Evolutionary conservation across 495 filamentous ascomycete genomes (phyloP), one percentile per base, ranked within the genome.

Genomic region (Xylaria castorea): DNA sequence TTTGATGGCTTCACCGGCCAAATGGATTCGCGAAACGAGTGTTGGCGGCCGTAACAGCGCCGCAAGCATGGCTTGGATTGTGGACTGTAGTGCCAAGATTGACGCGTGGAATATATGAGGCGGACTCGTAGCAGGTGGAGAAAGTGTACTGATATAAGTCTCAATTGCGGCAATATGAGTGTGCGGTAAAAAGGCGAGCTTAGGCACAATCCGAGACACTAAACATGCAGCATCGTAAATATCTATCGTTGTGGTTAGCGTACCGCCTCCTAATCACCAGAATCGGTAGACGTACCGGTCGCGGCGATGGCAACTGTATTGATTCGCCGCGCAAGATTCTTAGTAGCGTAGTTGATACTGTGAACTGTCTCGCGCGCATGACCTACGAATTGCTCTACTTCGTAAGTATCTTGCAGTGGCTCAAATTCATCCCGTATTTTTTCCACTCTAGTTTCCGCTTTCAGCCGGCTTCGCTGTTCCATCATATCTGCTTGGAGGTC

Each of bases 401-500:
- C 95, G n/a, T 89, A 88, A 62, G 94, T 90, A 70, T 97, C 94
- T 71, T 94, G 90, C 9, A 97, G 82, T 0, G 97, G 94, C 38
- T 91, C 88, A 75, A 92, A 91, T 75, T 99, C 96, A 34, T 98
- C 96, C 67, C 89, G 87, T 22, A 99, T 90, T 27, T 91, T 94
- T 78, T 99, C 97, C 20, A 86, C 83, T 63, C 95, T 89, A 0
- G 90, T 89, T 75, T 93, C 90, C 4, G 94, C 94, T 81, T 99
- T 99, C 66, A 92, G 88, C 50, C 88, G 90, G 73, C 92, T 96
- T 36, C 97, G 88, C 78, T 97, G 92, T 30, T 91, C 93, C 89
- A 98, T 94, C 89, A 92, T 92, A 20, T 94, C 90, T 4, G 93
- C 88, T 75, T 97, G 94, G 25, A 98, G 87, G 70, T 99, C 97